A percentile compares a stretch with the other conserved stretches of the same genome.
Conservation (phyloP, 495 filamentous ascomycete species). For the Pyrenula aspistea region DNA sequence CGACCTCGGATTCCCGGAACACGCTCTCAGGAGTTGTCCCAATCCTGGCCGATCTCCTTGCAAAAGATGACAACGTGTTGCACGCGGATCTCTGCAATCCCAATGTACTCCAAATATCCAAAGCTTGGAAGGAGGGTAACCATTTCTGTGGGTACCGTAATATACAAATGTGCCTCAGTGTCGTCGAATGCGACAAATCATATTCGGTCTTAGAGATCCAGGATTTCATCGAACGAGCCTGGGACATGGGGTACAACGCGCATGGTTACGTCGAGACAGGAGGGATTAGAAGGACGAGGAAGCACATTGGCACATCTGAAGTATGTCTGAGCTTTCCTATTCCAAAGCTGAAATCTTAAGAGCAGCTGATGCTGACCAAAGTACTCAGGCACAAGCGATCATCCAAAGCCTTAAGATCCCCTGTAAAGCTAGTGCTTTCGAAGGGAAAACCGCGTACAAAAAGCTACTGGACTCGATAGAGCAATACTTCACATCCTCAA, state of each 20-base stretch:
- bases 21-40: slow-evolving; percentile 56
- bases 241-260: slow-evolving; percentile 74
- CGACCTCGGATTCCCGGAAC: no score
- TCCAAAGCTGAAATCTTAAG: no score
- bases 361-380: no score
- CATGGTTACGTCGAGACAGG: slow-evolving; percentile 71
- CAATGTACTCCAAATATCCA: slow-evolving; percentile 66
- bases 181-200: slow-evolving; percentile 42
- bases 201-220: slow-evolving; percentile 78
- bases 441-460: slow-evolving; percentile 19
- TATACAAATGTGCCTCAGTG: slow-evolving; percentile 86
- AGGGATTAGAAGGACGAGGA: slow-evolving; percentile 74
- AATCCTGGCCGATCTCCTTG: slow-evolving; percentile 57
- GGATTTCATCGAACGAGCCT: slow-evolving; percentile 79
- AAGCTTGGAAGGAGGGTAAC: slow-evolving; percentile 67
- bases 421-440: slow-evolving; percentile 40
- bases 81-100: slow-evolving; percentile 73
- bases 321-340: no score
- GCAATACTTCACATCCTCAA: no score
- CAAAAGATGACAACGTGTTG: slow-evolving; percentile 47
- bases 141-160: slow-evolving; percentile 99
- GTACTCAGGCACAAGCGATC: slow-evolving; percentile 20
- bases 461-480: no score
- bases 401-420: slow-evolving; percentile 7
- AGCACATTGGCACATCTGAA: slow-evolving; percentile 93